Evolutionary conservation across 192 early-diverging fungal genomes (phyloP).

Genomic region (Kappamyces sp.): DNA sequence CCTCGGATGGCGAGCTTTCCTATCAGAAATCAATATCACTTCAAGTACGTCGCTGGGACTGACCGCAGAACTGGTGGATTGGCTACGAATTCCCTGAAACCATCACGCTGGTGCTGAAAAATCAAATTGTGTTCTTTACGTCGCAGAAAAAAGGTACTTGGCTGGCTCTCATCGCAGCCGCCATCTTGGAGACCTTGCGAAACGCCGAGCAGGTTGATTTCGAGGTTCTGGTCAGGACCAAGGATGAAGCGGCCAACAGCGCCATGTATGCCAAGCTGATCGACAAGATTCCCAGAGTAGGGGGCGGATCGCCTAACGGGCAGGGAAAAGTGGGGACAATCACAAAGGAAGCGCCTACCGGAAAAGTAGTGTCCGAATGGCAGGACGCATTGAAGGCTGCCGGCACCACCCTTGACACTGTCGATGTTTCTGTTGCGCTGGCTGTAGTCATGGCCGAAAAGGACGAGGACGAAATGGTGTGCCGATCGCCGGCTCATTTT

Average conservation of each 20-base stretch:
- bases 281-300: conserved; percentile 25
- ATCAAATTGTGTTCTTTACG: conserved; percentile 72
- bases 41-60: conserved; percentile 25
- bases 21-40: conserved; percentile 68
- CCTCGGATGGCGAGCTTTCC: conserved; percentile 58
- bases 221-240: conserved; percentile 70
- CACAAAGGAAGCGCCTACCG: conserved; percentile 65
- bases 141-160: conserved; percentile 71
- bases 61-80: conserved; percentile 77
- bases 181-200: conserved; percentile 35
- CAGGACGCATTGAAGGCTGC: conserved; percentile 48
- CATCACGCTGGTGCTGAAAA: conserved; percentile 66
- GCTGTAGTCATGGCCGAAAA: conserved; percentile 74
- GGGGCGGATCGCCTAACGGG: not conserved
- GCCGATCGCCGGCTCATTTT: conserved; percentile 6
- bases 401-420: conserved; percentile 49
- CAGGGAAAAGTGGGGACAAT: conserved; percentile 70
- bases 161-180: not conserved
- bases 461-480: conserved; percentile 84
- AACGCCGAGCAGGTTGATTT: conserved; percentile 50
- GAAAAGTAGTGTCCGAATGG: conserved; percentile 81
- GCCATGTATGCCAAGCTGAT: conserved; percentile 54
- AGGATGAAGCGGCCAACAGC: conserved; percentile 70
- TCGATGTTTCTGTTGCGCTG: conserved; percentile 69
- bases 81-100: conserved; percentile 91